Base-by-base conservation (phyloP, 306 rosid genomes). In the Hippophae rhamnoides region DNA sequence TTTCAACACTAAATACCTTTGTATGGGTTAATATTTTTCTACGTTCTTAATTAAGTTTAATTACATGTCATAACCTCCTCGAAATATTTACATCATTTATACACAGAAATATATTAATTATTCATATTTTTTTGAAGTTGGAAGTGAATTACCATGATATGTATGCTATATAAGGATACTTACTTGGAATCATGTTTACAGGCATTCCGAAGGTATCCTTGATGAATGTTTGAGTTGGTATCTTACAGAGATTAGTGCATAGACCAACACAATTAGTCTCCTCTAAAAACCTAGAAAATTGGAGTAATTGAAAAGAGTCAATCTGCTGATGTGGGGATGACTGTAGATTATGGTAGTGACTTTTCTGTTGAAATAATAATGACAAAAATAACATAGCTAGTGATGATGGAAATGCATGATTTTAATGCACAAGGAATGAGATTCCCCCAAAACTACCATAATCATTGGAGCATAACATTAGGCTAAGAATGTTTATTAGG, bases 121-220 rank as follows among this genome's bases (percentile, higher is more conserved):
- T 31, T 31, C 38, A 31, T 31, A 31, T 31, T 31, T 31, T 31
- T 5, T 40, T 49, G 10, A 38, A 13, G n/a, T 9, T 31, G 1
- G 14, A 50, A 45, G 38, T 27, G 46, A 23, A 40, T 45, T 27
- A 38, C 3, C 50, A 25, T 63, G 60, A 64, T 61, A 23, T 50
- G 18, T 62, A 52, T 50, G 54, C 54, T 13, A 23, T 49, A 1
- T 12, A 47, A 42, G 49, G 43, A 69, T 52, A 72, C 97, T 78
- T 82, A 93, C 97, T 93, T 41, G 97, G 99, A 40, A 82, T 86
- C 97, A 88, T 88, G 84, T 70, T 84, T 68, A 93, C 64, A 3
- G 99, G 78, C 82, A 82, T 53, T 52, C 99, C 95, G 13, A 88
- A 55, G 50, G 95, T 69, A 65, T 82, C 81, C 79, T 88, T 88